Base-by-base conservation (phyloP, 2,329 filamentous ascomycete species). In the Colletotrichum aenigma region DNA sequence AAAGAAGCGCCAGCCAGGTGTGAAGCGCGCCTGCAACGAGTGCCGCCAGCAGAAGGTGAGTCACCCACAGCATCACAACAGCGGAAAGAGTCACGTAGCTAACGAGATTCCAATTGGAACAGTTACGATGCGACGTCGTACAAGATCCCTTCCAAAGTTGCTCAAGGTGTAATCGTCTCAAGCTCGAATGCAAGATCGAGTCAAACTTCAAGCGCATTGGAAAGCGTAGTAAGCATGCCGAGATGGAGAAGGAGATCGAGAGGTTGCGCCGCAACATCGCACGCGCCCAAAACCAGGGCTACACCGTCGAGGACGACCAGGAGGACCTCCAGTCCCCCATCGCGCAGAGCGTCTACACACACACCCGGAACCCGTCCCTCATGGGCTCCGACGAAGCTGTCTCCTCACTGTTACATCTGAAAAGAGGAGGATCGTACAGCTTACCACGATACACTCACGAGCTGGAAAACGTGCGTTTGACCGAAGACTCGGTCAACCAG, bases 181-280 rank as follows among this genome's bases (percentile, higher is more conserved):
- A 94, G 84, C 92, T 96, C 76, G 91, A 93, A 77, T 97, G 95
- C 88, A 95, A 95, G 84, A 96, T 97, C 84, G 94, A 96, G 84
- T 94, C 94, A 81, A 95, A 96, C 84, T 96, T 96, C 86, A 96
- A 96, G 89, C 93, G 94, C 79, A 89, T 96, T 21, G 94, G 94
- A 77, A 97, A 97, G 87, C 91, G 94, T 56, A 94, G 92, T 78
- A 94, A 95, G 83, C 94, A 96, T 84, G 94, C 94, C 80, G 94
- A 96, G 85, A 96, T 96, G 94, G 94, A 95, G 82, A 94, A 93
- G 85, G 94, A 96, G 84, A 94, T 96, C 81, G 93, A 95, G 74
- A 91, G 88, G 77, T 85, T 94, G 78, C 90, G 92, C 67, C 89
- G 91, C 61, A 91, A 88, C 79, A 88, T 94, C 76, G 86, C 90